phyloP scores from a whole-genome alignment of 768 basidiomycete genomes.

The Boletellus ananas region DNA sequence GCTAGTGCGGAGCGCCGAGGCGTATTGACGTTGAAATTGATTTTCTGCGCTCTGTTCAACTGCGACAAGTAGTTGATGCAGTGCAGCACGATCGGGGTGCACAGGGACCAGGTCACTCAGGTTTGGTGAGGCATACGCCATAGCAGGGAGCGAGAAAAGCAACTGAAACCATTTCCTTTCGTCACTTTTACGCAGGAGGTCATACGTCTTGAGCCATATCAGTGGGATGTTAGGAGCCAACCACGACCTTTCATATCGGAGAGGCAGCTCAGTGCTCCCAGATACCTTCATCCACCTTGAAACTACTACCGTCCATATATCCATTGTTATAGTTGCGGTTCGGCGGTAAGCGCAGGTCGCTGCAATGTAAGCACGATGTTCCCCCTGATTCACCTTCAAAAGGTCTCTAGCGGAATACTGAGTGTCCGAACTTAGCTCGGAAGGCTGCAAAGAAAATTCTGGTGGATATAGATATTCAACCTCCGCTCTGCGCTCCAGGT shows the following conservation, averaged over 20 bases:
- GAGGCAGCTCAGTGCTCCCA: not conserved
- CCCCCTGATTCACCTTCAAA: not conserved
- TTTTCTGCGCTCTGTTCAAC: constrained; percentile 14
- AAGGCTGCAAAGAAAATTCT: not conserved
- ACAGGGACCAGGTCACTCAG: constrained; percentile 18
- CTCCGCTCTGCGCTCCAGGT: constrained; percentile 11
- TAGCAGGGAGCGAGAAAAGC: constrained; percentile 28
- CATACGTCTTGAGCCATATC: constrained; percentile 25
- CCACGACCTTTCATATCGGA: constrained; percentile 25
- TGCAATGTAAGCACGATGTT: constrained; percentile 9
- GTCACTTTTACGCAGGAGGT: constrained; percentile 15
- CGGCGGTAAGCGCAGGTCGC: constrained; percentile 6
- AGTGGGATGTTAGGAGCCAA: no score
- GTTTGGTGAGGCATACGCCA: constrained; percentile 22
- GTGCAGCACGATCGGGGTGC: no score
- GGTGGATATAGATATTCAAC: constrained; percentile 1
- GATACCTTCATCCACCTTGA: constrained; percentile 2
- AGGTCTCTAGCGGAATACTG: constrained; percentile 5
- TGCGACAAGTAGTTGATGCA: constrained; percentile 30
- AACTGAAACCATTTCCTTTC: constrained; percentile 15
- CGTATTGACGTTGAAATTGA: not conserved
- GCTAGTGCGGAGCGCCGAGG: not conserved
- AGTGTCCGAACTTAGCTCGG: not conserved
- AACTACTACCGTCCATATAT: constrained; percentile 3
- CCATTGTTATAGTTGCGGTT: not conserved